Conservation (phyloP, 169 alveolate genomes). For the Plasmodium berghei region DNA sequence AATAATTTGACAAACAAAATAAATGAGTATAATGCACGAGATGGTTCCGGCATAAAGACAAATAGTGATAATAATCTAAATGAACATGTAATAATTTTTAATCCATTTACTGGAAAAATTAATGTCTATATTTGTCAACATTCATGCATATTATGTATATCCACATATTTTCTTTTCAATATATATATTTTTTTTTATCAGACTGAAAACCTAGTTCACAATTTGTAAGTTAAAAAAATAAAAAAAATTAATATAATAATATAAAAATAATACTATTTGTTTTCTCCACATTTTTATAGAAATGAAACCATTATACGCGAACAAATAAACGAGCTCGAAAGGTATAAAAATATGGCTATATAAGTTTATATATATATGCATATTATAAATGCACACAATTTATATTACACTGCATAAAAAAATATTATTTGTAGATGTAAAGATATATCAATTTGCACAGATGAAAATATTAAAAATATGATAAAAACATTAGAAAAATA, state of each 20-base stretch:
- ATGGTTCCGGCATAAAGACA: neutral
- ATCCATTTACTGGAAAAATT: neutral
- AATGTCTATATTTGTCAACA: neutral
- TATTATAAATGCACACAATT: neutral
- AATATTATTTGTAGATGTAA: constrained; percentile 58
- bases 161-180: neutral
- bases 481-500: constrained; percentile 61
- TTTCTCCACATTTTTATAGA: constrained; percentile 1
- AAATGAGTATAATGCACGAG: constrained; percentile 4
- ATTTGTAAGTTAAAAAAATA: constrained; percentile 44
- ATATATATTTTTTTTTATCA: constrained; percentile 9
- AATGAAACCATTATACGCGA: constrained; percentile 31
- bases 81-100: constrained; percentile 20
- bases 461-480: constrained; percentile 63
- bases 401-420: constrained; percentile 9
- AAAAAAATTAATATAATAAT: neutral
- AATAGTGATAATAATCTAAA: constrained; percentile 4
- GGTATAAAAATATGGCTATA: constrained; percentile 9
- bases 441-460: constrained; percentile 66
- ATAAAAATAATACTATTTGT: neutral
- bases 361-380: constrained; percentile 2
- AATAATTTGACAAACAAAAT: constrained; percentile 5
- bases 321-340: constrained; percentile 47
- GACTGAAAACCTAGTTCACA: constrained; percentile 4
- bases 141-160: neutral